Percentiles rank a stretch among this genome's conserved stretches.
These are phyloP conservation scores for Xylariaceae sp. DNA, from an alignment of 2,329 filamentous ascomycete genomes.

Conservation along the genomic window DNA sequence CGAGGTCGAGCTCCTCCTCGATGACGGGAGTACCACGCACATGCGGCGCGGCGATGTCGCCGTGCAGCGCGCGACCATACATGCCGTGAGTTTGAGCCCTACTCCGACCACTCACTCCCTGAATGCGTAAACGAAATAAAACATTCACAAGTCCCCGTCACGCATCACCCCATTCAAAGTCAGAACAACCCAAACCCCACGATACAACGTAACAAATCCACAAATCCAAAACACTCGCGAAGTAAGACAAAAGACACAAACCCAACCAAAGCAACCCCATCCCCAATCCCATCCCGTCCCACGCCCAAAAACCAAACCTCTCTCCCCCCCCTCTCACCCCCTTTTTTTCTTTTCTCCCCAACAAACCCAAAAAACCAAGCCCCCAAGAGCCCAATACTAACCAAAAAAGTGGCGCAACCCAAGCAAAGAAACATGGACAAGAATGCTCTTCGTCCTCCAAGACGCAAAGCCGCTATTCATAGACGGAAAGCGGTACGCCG, in stretches of 20 bases:
- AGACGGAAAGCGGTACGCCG: constrained; percentile 28
- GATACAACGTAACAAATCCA: no score
- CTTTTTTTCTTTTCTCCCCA: background rate
- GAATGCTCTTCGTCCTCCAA: constrained; percentile 37
- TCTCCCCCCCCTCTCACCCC: no score
- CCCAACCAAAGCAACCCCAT: no score
- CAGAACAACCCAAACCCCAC: no score
- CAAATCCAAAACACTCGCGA: no score
- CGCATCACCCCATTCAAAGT: no score
- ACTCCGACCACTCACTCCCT: no score
- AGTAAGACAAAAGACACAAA: no score
- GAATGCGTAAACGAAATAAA: no score
- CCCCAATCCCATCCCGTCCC: no score
- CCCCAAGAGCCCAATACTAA: background rate
- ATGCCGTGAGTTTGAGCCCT: constrained; percentile 37
- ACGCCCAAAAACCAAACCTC: no score
- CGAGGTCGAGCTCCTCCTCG: constrained; percentile 47
- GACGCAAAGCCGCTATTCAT: constrained; percentile 32
- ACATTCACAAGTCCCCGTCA: no score
- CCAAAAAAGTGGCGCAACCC: constrained; percentile 19
- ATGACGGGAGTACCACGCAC: constrained; percentile 45
- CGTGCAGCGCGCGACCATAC: constrained; percentile 53
- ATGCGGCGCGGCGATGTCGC: constrained; percentile 51
- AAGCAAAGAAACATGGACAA: constrained; percentile 17
- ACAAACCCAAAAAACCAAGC: background rate